Evolutionary conservation across 495 filamentous ascomycete species (phyloP), one percentile per base, ranked within the genome.

Genomic region (Aspergillus campestris): DNA sequence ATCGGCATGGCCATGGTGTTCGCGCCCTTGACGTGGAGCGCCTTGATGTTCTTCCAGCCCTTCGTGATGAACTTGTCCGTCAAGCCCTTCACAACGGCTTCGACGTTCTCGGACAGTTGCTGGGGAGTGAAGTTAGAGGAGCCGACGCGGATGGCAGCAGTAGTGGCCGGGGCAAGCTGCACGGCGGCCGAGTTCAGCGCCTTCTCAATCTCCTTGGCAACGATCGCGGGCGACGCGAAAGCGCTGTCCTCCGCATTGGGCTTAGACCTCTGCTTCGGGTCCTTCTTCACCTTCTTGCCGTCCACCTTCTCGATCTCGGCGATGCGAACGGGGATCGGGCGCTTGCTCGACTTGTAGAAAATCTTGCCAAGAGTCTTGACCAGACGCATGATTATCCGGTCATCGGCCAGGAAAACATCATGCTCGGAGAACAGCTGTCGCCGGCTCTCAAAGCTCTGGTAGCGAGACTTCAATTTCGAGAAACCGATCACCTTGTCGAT

Each of bases 391-490:
- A 88, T 71, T 45, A 95, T 82, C 14, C 87, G 72, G 55, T 90
- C 84, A 61, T 97, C 89, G 27, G 81, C 87, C 27, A 96, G 71
- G 70, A 96, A 95, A 34, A 95, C 65, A 60, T 89, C 86, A 65
- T 95, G 84, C 50, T 94, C 87, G 38, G 77, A 70, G 40, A 81
- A 74, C n/a, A 98, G 73, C 61, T 91, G 86, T 37, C 92, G 76
- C 58, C 84, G 83, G 42, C 75, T 79, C 71, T 98, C 92, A 66
- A 84, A 97, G 38, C 81, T 71, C 66, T 85, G 82, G 75, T 86
- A 96, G 60, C 89, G 89, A 35, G 80, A 73, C 67, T 84, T 83
- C 37, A 98, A 73, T 59, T 98, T 95, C 49, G 71, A 70, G 56
- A 89, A 68, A 50, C 86, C 84, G 52, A 98, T 84, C 24, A 97